Percentiles rank a stretch among this genome's conserved stretches.
phyloP scores from a whole-genome alignment of 1,284 basidiomycete genomes.

The Amylostereum chailletii region DNA sequence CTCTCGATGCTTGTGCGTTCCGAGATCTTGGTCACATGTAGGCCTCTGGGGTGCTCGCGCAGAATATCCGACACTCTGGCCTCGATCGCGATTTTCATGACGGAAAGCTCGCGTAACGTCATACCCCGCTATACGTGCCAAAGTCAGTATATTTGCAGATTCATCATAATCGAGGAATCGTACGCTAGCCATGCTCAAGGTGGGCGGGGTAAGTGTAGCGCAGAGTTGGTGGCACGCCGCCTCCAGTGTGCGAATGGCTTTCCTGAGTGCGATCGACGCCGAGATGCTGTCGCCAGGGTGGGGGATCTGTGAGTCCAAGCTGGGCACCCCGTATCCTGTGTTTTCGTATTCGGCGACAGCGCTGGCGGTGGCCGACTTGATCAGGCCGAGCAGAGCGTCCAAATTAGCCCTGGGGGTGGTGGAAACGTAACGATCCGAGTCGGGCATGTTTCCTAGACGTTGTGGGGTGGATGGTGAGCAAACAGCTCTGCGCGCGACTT shows the following conservation, averaged over 20 bases:
- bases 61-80: conserved; percentile 23
- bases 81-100: neutral
- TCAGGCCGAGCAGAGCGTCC: conserved; percentile 8
- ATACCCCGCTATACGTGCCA: neutral
- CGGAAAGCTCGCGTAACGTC: neutral
- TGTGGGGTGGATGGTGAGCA: too few relatives aligned
- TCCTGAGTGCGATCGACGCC: conserved; percentile 14
- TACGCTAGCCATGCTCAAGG: conserved; percentile 24
- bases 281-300: conserved; percentile 21
- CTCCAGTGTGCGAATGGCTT: conserved; percentile 20
- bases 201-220: conserved; percentile 20
- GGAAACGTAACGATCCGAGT: too few relatives aligned
- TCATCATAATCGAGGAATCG: neutral
- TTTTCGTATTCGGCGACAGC: conserved; percentile 12
- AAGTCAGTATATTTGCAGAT: neutral
- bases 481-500: too few relatives aligned
- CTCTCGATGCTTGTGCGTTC: conserved; percentile 19
- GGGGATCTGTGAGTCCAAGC: conserved; percentile 14
- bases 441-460: too few relatives aligned
- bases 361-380: conserved; percentile 5
- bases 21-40: conserved; percentile 23
- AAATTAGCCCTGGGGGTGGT: too few relatives aligned
- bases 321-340: conserved; percentile 14
- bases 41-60: conserved; percentile 18
- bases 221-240: conserved; percentile 24